These are phyloP conservation scores for Podaxis pistillaris DNA, from an alignment of 768 basidiomycete genomes.

Conservation along the genomic window DNA sequence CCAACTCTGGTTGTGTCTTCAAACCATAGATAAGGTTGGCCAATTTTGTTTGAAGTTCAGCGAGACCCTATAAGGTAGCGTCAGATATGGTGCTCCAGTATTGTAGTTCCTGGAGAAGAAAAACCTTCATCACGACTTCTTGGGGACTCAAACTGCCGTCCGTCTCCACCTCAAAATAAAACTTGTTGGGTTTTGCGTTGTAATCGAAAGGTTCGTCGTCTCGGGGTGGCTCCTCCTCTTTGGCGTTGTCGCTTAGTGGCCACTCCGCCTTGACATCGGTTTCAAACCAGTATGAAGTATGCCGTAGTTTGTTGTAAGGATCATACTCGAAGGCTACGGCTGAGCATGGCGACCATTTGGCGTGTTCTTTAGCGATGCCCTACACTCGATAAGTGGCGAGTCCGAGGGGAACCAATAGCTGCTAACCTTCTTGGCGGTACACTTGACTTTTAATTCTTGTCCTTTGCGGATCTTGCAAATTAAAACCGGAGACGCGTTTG, in stretches of 20 bases:
- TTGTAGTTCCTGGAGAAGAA: slow-evolving; percentile 1
- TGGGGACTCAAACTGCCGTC: slow-evolving; percentile 88
- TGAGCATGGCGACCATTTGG: slow-evolving; percentile 97
- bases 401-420: neutral
- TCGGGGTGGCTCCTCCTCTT: slow-evolving; percentile 76
- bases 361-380: slow-evolving; percentile 98
- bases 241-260: slow-evolving; percentile 86
- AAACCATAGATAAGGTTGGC: slow-evolving; percentile 77
- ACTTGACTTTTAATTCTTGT: slow-evolving; percentile 82
- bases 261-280: slow-evolving; percentile 79
- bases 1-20: slow-evolving; percentile 60
- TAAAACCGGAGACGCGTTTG: slow-evolving; percentile 64
- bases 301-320: slow-evolving; percentile 94
- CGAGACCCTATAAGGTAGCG: slow-evolving; percentile 55
- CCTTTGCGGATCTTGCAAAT: slow-evolving; percentile 93
- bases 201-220: slow-evolving; percentile 88
- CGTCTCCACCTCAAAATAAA: slow-evolving; percentile 94
- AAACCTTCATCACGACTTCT: slow-evolving; percentile 84
- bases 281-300: slow-evolving; percentile 96
- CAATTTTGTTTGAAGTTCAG: slow-evolving; percentile 77
- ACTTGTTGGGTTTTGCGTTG: slow-evolving; percentile 82
- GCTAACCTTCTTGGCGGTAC: slow-evolving; percentile 90
- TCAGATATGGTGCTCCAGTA: slow-evolving; percentile 3
- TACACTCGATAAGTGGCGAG: slow-evolving; percentile 28
- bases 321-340: slow-evolving; percentile 98